These are phyloP conservation scores for Otatea glauca DNA, from an alignment of 176 grass and related monocot genomes.

Conservation along the genomic window DNA sequence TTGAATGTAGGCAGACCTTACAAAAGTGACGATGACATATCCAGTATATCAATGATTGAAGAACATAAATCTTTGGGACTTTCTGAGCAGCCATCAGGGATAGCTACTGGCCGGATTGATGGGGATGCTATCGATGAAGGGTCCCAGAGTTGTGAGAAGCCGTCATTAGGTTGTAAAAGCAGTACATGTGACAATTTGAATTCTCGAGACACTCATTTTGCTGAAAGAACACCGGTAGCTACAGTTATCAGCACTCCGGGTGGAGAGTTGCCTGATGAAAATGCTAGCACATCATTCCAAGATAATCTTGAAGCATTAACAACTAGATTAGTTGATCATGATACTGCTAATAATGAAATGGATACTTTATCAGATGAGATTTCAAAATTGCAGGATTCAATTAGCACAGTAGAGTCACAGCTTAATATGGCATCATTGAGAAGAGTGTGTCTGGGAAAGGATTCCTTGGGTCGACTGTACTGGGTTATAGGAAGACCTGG, in stretches of 20 bases:
- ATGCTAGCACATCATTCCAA: slow-evolving; percentile 40
- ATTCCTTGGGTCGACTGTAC: slow-evolving; percentile 83
- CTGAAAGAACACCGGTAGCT: slow-evolving; percentile 30
- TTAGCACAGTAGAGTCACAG: slow-evolving; percentile 69
- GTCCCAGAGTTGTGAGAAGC: slow-evolving; percentile 38
- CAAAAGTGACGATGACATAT: slow-evolving; percentile 42
- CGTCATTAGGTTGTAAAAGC: slow-evolving; percentile 40
- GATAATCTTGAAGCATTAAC: slow-evolving; percentile 47
- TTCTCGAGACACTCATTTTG: slow-evolving; percentile 20
- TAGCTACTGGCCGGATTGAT: slow-evolving; percentile 36
- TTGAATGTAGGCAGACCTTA: slow-evolving; percentile 33
- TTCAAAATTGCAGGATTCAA: slow-evolving; percentile 75
- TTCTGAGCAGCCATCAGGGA: slow-evolving; percentile 41
- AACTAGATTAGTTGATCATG: slow-evolving; percentile 39
- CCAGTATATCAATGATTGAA: slow-evolving; percentile 37
- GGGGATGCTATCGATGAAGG: slow-evolving; percentile 35
- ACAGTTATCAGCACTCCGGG: slow-evolving; percentile 31
- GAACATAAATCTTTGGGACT: slow-evolving; percentile 48
- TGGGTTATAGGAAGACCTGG: slow-evolving; percentile 80
- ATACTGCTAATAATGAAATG: slow-evolving; percentile 64
- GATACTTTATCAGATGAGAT: slow-evolving; percentile 67
- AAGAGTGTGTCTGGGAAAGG: slow-evolving; percentile 91
- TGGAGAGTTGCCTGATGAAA: slow-evolving; percentile 61
- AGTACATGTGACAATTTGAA: slow-evolving; percentile 39
- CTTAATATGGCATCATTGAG: slow-evolving; percentile 72